Percentiles rank a stretch among this genome's conserved stretches.
Conservation (phyloP, 108 stramenopile genomes). For the Cyclostephanos tholiformis region DNA sequence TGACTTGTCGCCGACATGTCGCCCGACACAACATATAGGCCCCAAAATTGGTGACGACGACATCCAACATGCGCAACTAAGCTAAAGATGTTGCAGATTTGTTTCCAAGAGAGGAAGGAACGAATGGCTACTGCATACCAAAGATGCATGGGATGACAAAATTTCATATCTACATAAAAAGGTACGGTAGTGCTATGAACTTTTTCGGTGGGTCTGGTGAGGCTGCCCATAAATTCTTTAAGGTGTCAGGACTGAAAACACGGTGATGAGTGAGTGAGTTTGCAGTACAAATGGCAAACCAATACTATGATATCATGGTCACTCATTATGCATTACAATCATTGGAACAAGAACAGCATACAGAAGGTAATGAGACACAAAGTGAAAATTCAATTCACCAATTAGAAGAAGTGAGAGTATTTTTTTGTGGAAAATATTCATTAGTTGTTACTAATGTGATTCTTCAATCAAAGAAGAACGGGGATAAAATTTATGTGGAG, state of each 20-base stretch:
- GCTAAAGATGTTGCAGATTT: neutral
- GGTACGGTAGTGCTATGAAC: neutral
- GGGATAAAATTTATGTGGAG: too few species aligned
- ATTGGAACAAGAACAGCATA: too few species aligned
- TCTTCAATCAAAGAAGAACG: too few species aligned
- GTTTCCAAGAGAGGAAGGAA: too few species aligned
- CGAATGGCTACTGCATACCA: neutral
- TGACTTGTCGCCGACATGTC: too few species aligned
- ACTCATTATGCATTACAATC: neutral
- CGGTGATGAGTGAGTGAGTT: neutral
- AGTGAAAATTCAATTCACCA: too few species aligned
- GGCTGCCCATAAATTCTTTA: neutral
- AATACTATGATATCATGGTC: neutral
- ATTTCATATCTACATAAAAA: neutral
- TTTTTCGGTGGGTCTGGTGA: slow-evolving; percentile 5
- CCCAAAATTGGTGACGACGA: too few species aligned
- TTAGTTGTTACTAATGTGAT: too few species aligned
- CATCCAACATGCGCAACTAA: too few species aligned
- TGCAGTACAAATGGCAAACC: neutral
- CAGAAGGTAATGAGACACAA: too few species aligned
- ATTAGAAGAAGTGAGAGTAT: neutral
- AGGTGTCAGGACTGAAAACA: neutral
- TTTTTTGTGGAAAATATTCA: too few species aligned
- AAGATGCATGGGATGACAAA: slow-evolving; percentile 3
- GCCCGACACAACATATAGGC: too few species aligned